A percentile compares a stretch with the other conserved stretches of the same genome.
These are phyloP conservation scores for Linderniella brevidens DNA, from an alignment of 257 asterid species.

Conservation along the genomic window DNA sequence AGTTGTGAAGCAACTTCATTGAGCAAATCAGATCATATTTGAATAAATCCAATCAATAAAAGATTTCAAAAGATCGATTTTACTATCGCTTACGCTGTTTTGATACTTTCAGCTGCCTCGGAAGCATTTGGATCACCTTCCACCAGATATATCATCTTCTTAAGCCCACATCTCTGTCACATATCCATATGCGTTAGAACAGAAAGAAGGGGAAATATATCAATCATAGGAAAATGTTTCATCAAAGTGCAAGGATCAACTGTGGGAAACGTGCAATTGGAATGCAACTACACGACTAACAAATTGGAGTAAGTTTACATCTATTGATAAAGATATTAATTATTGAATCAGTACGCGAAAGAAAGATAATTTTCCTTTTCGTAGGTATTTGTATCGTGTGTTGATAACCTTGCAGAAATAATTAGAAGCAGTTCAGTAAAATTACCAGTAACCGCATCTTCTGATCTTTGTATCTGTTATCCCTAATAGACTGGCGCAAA, in stretches of 20 bases:
- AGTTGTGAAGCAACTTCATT: constrained; percentile 87
- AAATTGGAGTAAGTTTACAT: too few species aligned
- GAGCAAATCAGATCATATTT: constrained; percentile 11
- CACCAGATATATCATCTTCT: constrained; percentile 87
- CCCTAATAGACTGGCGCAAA: constrained; percentile 80
- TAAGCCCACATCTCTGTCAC: constrained; percentile 73
- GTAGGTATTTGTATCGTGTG: too few species aligned
- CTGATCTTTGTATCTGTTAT: constrained; percentile 87
- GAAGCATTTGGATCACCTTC: constrained; percentile 95
- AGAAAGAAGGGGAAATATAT: background rate
- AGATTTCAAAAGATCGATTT: constrained; percentile 6
- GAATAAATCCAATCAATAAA: background rate
- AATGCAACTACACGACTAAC: too few species aligned
- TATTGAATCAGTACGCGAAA: too few species aligned
- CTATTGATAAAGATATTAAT: too few species aligned
- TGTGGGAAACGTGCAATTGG: too few species aligned
- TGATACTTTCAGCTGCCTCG: constrained; percentile 87
- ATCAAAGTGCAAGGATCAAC: background rate
- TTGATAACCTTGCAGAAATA: background rate
- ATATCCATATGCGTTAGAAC: background rate
- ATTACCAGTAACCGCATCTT: constrained; percentile 79
- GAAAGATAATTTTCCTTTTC: too few species aligned
- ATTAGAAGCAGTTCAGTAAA: constrained; percentile 3
- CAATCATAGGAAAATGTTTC: background rate
- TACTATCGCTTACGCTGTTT: constrained; percentile 68